These are phyloP conservation scores for Pezicula rhizophila DNA, from an alignment of 2,329 filamentous ascomycete genomes.

Conservation along the genomic window DNA sequence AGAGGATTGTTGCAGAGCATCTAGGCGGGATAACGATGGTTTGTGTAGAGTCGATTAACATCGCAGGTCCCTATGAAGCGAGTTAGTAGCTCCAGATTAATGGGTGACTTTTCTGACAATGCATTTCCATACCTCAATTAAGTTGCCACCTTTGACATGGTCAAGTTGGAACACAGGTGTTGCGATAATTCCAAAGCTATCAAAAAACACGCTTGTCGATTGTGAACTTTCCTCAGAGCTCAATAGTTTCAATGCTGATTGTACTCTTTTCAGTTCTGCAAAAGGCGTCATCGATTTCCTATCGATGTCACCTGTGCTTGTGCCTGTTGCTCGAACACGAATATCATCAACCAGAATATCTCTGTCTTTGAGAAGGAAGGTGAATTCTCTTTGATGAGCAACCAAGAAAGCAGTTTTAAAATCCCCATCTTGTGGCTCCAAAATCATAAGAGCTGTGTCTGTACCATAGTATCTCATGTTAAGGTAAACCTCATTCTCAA, in stretches of 20 bases:
- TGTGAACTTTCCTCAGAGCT: too few relatives aligned
- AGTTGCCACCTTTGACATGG: not conserved
- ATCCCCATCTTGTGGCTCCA: slow-evolving; percentile 58
- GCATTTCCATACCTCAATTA: not conserved
- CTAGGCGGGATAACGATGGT: not conserved
- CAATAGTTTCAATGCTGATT: too few relatives aligned
- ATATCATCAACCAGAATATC: slow-evolving; percentile 87
- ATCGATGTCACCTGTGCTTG: slow-evolving; percentile 27
- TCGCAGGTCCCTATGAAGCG: not conserved
- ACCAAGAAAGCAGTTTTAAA: slow-evolving; percentile 76
- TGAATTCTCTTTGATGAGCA: slow-evolving; percentile 85
- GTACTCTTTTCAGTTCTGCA: not conserved
- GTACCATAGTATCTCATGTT: slow-evolving; percentile 88
- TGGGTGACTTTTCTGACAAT: not conserved
- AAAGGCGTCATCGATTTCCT: not conserved
- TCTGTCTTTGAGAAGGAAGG: slow-evolving; percentile 74
- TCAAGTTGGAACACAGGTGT: not conserved
- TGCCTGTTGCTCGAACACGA: slow-evolving; percentile 77
- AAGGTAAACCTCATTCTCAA: slow-evolving; percentile 84
- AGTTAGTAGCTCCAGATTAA: not conserved
- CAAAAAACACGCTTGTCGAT: too few relatives aligned
- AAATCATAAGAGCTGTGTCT: slow-evolving; percentile 80
- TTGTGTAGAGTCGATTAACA: not conserved
- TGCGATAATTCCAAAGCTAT: too few relatives aligned
- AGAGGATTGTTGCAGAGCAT: not conserved